A percentile compares a stretch with the other conserved stretches of the same genome.
These are phyloP conservation scores for Chloranthus sessilifolius DNA, from an alignment of 164 flowering plant genomes.

Conservation along the genomic window DNA sequence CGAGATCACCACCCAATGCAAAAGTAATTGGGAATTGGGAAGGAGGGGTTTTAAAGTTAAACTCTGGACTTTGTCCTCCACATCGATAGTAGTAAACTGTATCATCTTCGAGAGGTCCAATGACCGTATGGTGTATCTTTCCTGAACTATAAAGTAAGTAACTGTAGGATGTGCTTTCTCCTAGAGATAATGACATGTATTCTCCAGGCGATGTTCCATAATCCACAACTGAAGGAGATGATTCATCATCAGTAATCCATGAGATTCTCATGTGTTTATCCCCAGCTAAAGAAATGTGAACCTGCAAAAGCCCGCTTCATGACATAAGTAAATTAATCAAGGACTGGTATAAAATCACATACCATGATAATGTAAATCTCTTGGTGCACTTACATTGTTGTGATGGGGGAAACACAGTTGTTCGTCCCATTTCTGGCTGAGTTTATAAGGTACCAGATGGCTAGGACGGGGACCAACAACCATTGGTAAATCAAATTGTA, in stretches of 20 bases:
- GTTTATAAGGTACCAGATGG: neutral
- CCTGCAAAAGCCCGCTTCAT: slow-evolving; percentile 38
- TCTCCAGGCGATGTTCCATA: slow-evolving; percentile 66
- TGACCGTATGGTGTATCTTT: slow-evolving; percentile 83
- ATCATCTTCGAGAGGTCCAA: slow-evolving; percentile 72
- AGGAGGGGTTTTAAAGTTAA: slow-evolving; percentile 86
- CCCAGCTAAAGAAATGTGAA: slow-evolving; percentile 88
- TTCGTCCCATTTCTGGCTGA: too few species aligned
- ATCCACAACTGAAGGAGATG: slow-evolving; percentile 65
- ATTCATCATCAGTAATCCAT: slow-evolving; percentile 61
- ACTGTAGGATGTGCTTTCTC: slow-evolving; percentile 73
- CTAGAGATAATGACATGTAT: slow-evolving; percentile 41
- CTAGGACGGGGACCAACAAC: neutral
- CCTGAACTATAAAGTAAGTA: slow-evolving; percentile 79
- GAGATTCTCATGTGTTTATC: slow-evolving; percentile 69
- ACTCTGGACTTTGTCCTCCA: slow-evolving; percentile 81
- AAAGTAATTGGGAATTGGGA: slow-evolving; percentile 73
- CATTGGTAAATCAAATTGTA: too few species aligned
- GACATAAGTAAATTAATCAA: neutral
- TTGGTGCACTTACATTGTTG: too few species aligned
- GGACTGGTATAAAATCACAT: neutral
- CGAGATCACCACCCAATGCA: slow-evolving; percentile 91
- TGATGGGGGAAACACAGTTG: too few species aligned
- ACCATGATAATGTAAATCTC: neutral
- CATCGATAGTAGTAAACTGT: slow-evolving; percentile 72